Evolutionary conservation across 257 asterid genomes (phyloP), one percentile per base, ranked within the genome.

Genomic region (Jacaranda mimosifolia): DNA sequence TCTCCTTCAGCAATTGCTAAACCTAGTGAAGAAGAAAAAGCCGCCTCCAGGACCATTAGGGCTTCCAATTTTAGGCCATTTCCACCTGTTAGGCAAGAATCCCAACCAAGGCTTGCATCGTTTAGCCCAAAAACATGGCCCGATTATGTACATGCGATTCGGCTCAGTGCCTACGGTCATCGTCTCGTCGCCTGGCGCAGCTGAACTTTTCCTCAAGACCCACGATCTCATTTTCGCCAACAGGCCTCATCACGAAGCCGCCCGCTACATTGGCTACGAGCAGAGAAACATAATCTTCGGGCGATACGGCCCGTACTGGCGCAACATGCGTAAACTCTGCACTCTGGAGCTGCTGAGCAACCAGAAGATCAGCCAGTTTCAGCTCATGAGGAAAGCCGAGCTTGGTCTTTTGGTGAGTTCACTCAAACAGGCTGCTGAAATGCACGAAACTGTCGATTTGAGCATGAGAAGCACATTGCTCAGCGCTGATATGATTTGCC

Each of bases 271-370:
- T 1, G 2, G 60, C 21, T 82, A 76, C 39, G 77, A 66, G 19
- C 81, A 82, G 6, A 38, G 73, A 0, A 65, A 82, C 80, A 0
- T 82, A 3, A 59, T 42, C 1, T 72, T 79, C 26, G 77, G 76
- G 1, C 32, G 40, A 10, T 85, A 82, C 75, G 75, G 86, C 1
- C 35, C 71, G 1, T 79, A 79, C 59, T 85, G 89, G 89, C 86
- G 78, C 7, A 65, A 77, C 70, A 85, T 82, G 83, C 83, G 81
- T 3, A 82, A 80, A 6, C 75, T 79, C 9, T 57, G 68, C 81
- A 80, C 82, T 0, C 5, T 74, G 26, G 51, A 85, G 67, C 80
- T 80, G 3, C 82, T 83, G 1, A 76, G 80, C 75, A 19, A 0
- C 62, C 49, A 11, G 62, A 80, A 66, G 58, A 79, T 82, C 39